Evolutionary conservation across 306 rosid genomes (phyloP).

Genomic region (Ormosia emarginata): DNA sequence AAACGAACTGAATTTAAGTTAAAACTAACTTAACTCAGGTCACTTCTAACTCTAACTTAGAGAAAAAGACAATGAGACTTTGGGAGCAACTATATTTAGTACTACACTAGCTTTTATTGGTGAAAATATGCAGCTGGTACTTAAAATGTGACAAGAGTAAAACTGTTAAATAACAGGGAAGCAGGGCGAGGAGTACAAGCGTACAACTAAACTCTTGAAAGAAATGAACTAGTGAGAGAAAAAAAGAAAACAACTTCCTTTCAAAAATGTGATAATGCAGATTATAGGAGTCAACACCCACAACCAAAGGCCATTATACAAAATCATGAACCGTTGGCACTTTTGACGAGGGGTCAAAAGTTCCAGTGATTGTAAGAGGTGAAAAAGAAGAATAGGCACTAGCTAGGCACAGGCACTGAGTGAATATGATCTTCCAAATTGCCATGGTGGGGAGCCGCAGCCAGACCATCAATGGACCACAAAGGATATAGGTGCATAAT

Average conservation of each 20-base stretch:
- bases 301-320: neutral
- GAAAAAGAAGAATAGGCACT: neutral
- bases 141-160: neutral
- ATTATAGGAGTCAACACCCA: neutral
- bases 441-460: neutral
- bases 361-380: neutral
- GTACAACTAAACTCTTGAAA: neutral
- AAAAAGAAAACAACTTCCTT: neutral
- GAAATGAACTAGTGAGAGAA: neutral
- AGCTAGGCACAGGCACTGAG: no score
- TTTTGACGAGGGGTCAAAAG: neutral
- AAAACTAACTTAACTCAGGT: no score
- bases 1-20: no score
- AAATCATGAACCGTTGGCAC: neutral
- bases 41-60: no score
- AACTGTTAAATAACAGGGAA: neutral
- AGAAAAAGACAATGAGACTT: neutral
- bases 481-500: neutral
- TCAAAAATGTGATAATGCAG: neutral
- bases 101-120: neutral
- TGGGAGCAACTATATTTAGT: neutral
- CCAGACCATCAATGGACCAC: neutral
- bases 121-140: neutral
- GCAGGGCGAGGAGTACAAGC: neutral
- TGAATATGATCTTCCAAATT: neutral